These are phyloP conservation scores for Coniochaeta hoffmannii DNA, from an alignment of 2,329 filamentous ascomycete genomes.

Conservation along the genomic window DNA sequence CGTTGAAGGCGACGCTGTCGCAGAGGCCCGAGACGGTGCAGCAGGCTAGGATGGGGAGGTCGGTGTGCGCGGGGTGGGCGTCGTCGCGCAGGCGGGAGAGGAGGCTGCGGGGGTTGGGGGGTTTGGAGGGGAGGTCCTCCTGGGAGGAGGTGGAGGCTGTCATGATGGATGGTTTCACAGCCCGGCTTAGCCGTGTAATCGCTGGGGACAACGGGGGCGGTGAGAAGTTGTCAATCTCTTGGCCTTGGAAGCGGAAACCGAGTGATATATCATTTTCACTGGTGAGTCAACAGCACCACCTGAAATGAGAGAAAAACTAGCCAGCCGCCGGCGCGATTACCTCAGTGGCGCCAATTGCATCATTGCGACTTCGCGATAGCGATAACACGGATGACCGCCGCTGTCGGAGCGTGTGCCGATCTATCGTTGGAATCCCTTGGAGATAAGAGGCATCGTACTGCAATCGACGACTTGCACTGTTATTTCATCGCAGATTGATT, in stretches of 20 bases:
- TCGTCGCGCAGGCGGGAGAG: conserved; percentile 12
- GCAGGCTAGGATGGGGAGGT: conserved; percentile 31
- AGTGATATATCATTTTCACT: not conserved
- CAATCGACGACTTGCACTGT: no score
- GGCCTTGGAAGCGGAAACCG: not conserved
- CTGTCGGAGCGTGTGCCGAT: not conserved
- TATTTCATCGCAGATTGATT: no score
- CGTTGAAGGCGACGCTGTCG: conserved; percentile 32
- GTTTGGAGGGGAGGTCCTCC: not conserved
- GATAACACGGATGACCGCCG: not conserved
- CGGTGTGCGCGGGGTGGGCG: conserved; percentile 16
- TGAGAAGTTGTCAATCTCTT: not conserved
- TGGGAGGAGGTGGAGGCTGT: not conserved
- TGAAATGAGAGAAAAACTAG: not conserved
- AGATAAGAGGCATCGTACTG: not conserved
- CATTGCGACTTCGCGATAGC: not conserved
- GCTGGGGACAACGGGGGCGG: no score
- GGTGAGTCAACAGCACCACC: not conserved
- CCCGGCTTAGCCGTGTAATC: no score
- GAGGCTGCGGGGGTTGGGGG: not conserved
- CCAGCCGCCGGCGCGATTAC: not conserved
- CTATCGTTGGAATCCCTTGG: no score
- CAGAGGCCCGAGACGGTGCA: conserved; percentile 30
- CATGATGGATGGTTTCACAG: not conserved
- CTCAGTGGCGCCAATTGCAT: not conserved